Evolutionary conservation across 2,329 filamentous ascomycete genomes (phyloP).

Genomic region (Botrytis aclada): DNA sequence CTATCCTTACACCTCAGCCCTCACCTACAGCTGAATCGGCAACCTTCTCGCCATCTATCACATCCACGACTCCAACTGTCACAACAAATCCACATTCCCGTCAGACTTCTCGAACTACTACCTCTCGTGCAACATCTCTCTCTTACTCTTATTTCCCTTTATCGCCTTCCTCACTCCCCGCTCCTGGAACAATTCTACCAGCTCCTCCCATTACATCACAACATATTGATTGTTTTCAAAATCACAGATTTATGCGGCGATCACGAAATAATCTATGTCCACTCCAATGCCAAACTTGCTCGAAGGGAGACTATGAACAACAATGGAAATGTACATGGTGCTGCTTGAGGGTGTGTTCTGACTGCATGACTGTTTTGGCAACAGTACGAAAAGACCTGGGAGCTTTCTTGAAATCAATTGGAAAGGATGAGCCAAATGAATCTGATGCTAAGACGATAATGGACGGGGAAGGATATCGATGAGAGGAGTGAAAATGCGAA

Average conservation of each 20-base stretch:
- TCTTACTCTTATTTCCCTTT: constrained; percentile 12
- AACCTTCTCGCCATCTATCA: background rate
- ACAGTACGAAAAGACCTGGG: constrained; percentile 31
- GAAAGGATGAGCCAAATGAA: background rate
- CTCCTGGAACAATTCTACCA: constrained; percentile 27
- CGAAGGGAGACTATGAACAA: constrained; percentile 31
- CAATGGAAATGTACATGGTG: constrained; percentile 38
- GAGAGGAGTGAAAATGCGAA: background rate
- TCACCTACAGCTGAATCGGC: constrained; percentile 20
- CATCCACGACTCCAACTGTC: constrained; percentile 6
- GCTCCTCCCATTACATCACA: constrained; percentile 26
- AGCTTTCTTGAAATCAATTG: constrained; percentile 2
- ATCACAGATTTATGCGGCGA: constrained; percentile 34
- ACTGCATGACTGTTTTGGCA: constrained; percentile 34
- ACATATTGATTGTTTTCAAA: constrained; percentile 37
- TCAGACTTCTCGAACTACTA: constrained; percentile 12
- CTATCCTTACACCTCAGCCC: constrained; percentile 29
- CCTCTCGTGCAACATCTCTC: constrained; percentile 18
- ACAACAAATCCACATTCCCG: constrained; percentile 7
- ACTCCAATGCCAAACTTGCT: constrained; percentile 37
- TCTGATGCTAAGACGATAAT: background rate
- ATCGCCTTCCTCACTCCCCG: constrained; percentile 21
- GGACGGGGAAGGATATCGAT: background rate
- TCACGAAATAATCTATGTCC: constrained; percentile 34
- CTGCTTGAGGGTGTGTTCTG: constrained; percentile 36